Base-by-base conservation (phyloP, 2,329 filamentous ascomycete genomes). In the Claviceps quebecensis region DNA sequence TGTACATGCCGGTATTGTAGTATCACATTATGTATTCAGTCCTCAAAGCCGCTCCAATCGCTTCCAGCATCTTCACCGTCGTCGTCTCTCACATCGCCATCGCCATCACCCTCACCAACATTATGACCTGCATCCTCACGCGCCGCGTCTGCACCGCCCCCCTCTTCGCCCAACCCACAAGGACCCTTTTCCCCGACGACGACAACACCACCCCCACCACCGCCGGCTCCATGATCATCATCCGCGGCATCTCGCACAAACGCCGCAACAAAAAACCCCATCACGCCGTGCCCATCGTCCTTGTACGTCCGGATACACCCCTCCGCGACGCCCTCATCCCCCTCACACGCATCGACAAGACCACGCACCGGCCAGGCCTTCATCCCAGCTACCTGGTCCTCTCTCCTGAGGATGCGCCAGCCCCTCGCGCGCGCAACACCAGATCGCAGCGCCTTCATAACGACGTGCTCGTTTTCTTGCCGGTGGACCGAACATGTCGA, bases 201-300 rank as follows among this genome's bases (percentile, higher is more conserved):
- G 19, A 19, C 19, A 2, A 19, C 19, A 6, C 43, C 51, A 1
- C 29, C 50, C 9, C 49, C 51, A 29, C 47, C 54, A 38, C 29
- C 29, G 8, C 8, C 29, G 8, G 23, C 23, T 19, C 19, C 19
- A 19, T 19, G 19, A 19, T 19, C 23, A 8, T 9, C 29, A 29
- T 29, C 29, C 9, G 29, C 29, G 29, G 47, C 51, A 26, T 60
- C 62, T 37, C 65, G 63, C 3, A 87, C 76, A 66, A 98, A 95
- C 0, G 77, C 87, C n/a, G 81, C 88, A 19, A 96, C 86, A 60
- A 98, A 98, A 67, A 98, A 97, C 0, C 93, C 91, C 78, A 96
- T 95, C 1, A 90, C 86, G 0, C 89, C 88, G 56, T 85, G 79
- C 9, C 82, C 83, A 58, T 91, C 88, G 26, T 81, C 86, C 59